These are phyloP conservation scores for Magnolia changhungtana DNA, from an alignment of 164 flowering plant genomes.

Conservation along the genomic window DNA sequence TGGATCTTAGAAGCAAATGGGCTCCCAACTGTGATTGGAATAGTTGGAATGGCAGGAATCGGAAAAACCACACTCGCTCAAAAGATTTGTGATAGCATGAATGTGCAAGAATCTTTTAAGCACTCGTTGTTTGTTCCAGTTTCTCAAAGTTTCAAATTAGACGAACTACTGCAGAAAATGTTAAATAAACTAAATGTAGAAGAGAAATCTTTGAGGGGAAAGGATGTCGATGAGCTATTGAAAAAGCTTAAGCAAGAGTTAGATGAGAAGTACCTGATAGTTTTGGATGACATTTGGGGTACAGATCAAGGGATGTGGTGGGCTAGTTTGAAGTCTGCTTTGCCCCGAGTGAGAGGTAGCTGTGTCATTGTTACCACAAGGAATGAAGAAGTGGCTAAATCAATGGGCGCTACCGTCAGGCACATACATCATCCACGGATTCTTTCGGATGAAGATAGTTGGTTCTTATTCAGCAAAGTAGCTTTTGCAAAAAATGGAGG, in stretches of 20 bases:
- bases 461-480: not conserved
- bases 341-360: not conserved
- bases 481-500: not conserved
- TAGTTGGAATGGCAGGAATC: conserved; percentile 3
- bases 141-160: not conserved
- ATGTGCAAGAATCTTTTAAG: not conserved
- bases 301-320: not conserved
- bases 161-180: not conserved
- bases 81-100: not conserved
- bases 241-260: not conserved
- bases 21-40: not conserved
- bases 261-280: not conserved
- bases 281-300: conserved; percentile 1
- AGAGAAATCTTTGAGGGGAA: not conserved
- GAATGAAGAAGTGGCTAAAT: not conserved
- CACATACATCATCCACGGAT: not conserved
- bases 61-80: conserved; percentile 2
- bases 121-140: not conserved
- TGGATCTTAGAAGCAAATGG: not conserved
- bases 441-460: not conserved
- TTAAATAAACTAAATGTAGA: not conserved
- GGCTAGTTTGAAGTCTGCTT: not conserved
- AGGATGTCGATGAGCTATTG: not conserved
- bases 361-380: not conserved
- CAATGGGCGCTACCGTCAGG: not conserved